Base-by-base conservation (phyloP, 108 stramenopile genomes). In the Skeletonema tropicum region DNA sequence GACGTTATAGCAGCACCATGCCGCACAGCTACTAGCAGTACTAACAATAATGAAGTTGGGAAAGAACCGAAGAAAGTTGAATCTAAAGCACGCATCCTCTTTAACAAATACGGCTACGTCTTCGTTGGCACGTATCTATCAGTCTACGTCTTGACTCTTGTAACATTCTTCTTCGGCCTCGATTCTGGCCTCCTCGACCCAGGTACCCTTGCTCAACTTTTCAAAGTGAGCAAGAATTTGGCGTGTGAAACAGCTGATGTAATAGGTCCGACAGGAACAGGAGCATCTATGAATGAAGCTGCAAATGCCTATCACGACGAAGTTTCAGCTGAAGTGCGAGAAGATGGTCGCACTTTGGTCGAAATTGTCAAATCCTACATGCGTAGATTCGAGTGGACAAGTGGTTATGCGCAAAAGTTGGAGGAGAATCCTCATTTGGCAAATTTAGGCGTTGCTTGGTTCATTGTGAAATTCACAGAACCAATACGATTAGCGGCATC, bases 381-480 rank as follows among this genome's bases (percentile, higher is more conserved):
- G 84, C 72, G 87, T 29, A 75, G 70, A 21, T 94, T 86, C 70
- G 68, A 92, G 11, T 88, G 81, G 79, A 90, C 93, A 29, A 73
- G 76, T 36, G 70, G 79, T 26, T 82, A 77, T 8, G 91, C 83
- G 4, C 91, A 87, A 1, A 71, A 82, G 36, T 64, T 96, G 39
- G 83, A 86, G 60, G 52, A 79, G 55, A 90, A 97, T 75, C 97
- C 96, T 1, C 73, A 84, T 58, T 70, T 88, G 55, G 93, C 93
- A 5, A 97, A 94, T 85, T 87, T 98, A 63, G 97, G 77, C 11
- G 87, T 98, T 8, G 97, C 98, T 6, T 98, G 98, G 98, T 78
- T 97, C 58, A 82, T 90, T 17, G 87, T 89, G 58, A 98, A 98
- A 64, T 93, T 97, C 64, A 95, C 97, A 5, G 98, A 98, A 78